Percentiles rank a stretch among this genome's conserved stretches.
Evolutionary conservation across 139 green algal genomes (phyloP).

Genomic region (Picochlorum sp.): DNA sequence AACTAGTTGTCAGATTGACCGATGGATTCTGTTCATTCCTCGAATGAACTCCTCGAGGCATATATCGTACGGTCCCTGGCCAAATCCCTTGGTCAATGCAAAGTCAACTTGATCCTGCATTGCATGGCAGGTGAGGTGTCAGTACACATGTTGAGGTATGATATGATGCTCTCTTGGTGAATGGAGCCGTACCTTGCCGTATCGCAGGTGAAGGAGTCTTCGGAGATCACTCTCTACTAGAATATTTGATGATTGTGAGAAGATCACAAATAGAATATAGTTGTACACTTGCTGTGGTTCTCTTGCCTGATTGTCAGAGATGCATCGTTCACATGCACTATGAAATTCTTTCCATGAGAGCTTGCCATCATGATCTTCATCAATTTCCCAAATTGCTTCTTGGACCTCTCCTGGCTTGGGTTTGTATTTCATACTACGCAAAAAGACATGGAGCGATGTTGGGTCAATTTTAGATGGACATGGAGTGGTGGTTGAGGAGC

Average conservation of each 20-base stretch:
- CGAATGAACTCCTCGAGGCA: neutral
- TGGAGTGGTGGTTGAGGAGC: no score
- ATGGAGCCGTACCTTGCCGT: constrained; percentile 26
- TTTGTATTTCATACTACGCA: constrained; percentile 62
- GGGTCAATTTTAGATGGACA: no score
- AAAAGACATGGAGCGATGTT: constrained; percentile 61
- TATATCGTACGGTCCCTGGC: neutral
- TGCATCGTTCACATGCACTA: neutral
- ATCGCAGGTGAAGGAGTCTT: constrained; percentile 88
- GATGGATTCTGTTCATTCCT: neutral
- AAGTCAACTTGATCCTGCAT: no score
- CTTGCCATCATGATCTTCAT: constrained; percentile 78
- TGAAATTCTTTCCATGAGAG: constrained; percentile 4
- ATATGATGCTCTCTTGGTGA: neutral
- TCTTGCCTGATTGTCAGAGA: constrained; percentile 38
- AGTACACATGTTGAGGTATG: neutral
- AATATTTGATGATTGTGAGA: constrained; percentile 34
- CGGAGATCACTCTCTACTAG: constrained; percentile 31
- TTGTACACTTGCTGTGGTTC: constrained; percentile 90
- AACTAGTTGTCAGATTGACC: no score
- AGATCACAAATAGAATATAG: constrained; percentile 91
- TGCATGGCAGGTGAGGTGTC: neutral
- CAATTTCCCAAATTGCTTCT: constrained; percentile 97
- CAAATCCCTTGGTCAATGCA: neutral
- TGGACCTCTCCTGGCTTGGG: constrained; percentile 71